Conservation (phyloP, 441 rosid genomes). For the Pelargonium cotyledonis region DNA sequence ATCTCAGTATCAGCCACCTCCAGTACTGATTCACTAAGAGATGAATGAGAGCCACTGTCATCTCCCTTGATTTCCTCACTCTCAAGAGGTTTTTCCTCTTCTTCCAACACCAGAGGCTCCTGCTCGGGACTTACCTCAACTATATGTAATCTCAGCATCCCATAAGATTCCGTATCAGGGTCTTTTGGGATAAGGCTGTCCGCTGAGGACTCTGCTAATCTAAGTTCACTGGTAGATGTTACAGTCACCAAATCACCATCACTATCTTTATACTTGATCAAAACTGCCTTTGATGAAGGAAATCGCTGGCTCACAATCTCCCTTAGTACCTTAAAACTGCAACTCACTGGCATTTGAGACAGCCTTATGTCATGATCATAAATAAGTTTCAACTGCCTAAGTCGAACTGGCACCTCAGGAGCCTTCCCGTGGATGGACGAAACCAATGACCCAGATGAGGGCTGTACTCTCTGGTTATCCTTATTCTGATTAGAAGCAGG, state of each 20-base stretch:
- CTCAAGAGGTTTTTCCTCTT: constrained; percentile 59
- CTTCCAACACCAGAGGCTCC: constrained; percentile 64
- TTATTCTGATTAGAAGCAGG: constrained; percentile 22
- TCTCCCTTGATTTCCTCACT: constrained; percentile 47
- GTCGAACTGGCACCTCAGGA: constrained; percentile 34
- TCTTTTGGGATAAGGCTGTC: constrained; percentile 45
- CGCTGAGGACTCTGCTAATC: constrained; percentile 58
- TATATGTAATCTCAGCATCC: constrained; percentile 72
- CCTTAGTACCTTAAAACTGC: constrained; percentile 65
- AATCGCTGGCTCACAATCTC: constrained; percentile 70
- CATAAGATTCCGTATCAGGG: constrained; percentile 46
- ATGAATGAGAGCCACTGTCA: constrained; percentile 43
- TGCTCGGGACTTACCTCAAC: constrained; percentile 89
- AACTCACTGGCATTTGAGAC: constrained; percentile 73
- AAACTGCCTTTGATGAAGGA: constrained; percentile 71
- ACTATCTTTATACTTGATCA: constrained; percentile 73
- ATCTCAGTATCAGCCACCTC: constrained; percentile 45
- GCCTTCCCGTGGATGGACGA: constrained; percentile 19
- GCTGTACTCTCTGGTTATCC: constrained; percentile 29
- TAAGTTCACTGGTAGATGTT: constrained; percentile 66
- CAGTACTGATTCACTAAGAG: constrained; percentile 38
- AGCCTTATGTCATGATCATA: constrained; percentile 87
- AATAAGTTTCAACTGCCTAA: constrained; percentile 79
- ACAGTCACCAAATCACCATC: constrained; percentile 93
- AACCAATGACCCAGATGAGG: constrained; percentile 22